These are phyloP conservation scores for Phytophthora pini DNA, from an alignment of 352 stramenopile genomes.

Conservation along the genomic window DNA sequence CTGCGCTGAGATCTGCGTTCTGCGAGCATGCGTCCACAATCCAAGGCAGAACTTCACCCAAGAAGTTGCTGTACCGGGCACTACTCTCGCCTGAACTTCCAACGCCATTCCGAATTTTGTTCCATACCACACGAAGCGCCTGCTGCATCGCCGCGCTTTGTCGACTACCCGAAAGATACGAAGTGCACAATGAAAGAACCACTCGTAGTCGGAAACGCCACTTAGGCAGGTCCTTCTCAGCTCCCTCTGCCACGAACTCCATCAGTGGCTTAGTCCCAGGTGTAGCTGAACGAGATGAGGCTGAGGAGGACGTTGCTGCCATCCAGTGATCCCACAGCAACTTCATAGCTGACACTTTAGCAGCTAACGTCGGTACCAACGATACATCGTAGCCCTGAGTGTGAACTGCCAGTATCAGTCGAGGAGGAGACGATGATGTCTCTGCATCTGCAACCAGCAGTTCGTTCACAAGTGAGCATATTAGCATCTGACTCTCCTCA, in stretches of 20 bases:
- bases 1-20: conserved; percentile 59
- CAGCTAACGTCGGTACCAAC: conserved; percentile 42
- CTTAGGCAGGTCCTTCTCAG: conserved; percentile 58
- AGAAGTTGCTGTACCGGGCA: conserved; percentile 37
- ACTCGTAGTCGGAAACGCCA: conserved; percentile 62
- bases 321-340: conserved; percentile 69
- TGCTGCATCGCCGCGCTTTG: conserved; percentile 55
- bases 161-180: conserved; percentile 41
- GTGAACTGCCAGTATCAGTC: conserved; percentile 51
- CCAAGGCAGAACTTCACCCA: conserved; percentile 53
- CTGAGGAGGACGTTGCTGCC: conserved; percentile 24
- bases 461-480: conserved; percentile 46
- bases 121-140: conserved; percentile 63
- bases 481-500: conserved; percentile 26
- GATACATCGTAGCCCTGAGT: conserved; percentile 55
- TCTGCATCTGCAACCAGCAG: conserved; percentile 41
- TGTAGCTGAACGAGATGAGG: conserved; percentile 28
- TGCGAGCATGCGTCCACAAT: conserved; percentile 55
- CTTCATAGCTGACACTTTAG: conserved; percentile 48
- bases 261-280: conserved; percentile 48
- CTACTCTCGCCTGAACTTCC: conserved; percentile 35
- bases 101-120: conserved; percentile 56
- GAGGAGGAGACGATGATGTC: conserved; percentile 26
- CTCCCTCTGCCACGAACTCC: conserved; percentile 54
- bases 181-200: conserved; percentile 57